phyloP scores from a whole-genome alignment of 2,329 filamentous ascomycete genomes.

The Aspergillus oerlinghausenensis region DNA sequence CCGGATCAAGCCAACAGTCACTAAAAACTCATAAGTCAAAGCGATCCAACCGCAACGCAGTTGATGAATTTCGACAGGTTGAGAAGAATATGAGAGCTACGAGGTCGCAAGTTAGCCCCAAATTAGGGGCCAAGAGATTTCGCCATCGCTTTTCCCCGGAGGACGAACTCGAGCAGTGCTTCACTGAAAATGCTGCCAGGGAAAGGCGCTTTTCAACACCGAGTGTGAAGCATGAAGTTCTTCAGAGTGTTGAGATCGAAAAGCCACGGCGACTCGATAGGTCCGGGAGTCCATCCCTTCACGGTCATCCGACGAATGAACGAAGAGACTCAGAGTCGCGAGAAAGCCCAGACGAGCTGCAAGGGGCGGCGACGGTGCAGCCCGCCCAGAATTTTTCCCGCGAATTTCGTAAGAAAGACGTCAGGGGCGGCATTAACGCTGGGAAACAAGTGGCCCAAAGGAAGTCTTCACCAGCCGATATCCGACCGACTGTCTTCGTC shows the following conservation, averaged over 20 bases:
- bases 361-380: constrained; percentile 31
- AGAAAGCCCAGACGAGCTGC: constrained; percentile 39
- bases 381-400: constrained; percentile 12
- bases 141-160: constrained; percentile 3
- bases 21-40: constrained; percentile 1
- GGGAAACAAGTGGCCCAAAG: constrained; percentile 5
- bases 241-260: constrained; percentile 16
- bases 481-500: constrained; percentile 26
- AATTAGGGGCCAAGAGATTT: constrained; percentile 4
- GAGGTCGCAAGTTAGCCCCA: constrained; percentile 3
- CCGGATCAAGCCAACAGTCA: constrained; percentile 17
- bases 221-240: constrained; percentile 4
- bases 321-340: constrained; percentile 11
- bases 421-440: constrained; percentile 1
- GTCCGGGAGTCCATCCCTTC: not conserved
- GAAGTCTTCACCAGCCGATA: constrained; percentile 29
- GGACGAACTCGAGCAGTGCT: constrained; percentile 18
- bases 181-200: constrained; percentile 20
- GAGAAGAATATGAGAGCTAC: constrained; percentile 14
- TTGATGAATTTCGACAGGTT: constrained; percentile 18
- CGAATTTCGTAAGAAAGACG: constrained; percentile 3
- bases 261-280: not conserved
- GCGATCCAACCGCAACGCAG: not conserved
- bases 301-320: constrained; percentile 2
- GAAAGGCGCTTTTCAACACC: constrained; percentile 17